Conservation (phyloP, 176 grass and related monocot species). For the Cenchrus fungigraminus region DNA sequence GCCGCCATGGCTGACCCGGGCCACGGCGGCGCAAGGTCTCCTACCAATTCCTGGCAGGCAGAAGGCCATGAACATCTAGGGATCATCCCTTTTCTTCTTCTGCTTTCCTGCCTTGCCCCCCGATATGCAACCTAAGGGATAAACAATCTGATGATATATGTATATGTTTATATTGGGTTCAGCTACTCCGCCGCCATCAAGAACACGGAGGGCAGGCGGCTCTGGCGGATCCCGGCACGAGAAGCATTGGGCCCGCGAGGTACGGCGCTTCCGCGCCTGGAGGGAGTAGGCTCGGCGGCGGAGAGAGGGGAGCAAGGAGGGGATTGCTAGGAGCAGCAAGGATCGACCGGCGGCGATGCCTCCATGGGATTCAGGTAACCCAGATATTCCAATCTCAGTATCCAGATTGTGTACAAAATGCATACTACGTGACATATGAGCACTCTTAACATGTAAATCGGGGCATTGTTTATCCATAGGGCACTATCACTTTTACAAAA, state of each 20-base stretch:
- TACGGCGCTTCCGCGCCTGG: background rate
- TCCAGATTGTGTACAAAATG: too few relatives aligned
- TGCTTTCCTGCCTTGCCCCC: too few relatives aligned
- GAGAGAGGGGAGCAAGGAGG: constrained; percentile 13
- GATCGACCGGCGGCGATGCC: constrained; percentile 24
- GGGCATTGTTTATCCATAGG: background rate
- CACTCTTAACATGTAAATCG: background rate
- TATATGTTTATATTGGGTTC: too few relatives aligned
- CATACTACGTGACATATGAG: background rate
- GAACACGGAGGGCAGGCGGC: constrained; percentile 14
- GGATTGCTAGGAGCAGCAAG: background rate
- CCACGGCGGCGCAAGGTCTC: too few relatives aligned
- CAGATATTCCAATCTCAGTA: too few relatives aligned
- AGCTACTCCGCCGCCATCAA: constrained; percentile 22
- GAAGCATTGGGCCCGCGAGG: constrained; percentile 1
- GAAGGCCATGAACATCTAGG: too few relatives aligned
- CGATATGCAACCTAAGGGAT: too few relatives aligned
- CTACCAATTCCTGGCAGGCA: too few relatives aligned
- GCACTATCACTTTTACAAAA: background rate
- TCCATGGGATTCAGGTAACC: constrained; percentile 33
- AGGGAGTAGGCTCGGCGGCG: background rate
- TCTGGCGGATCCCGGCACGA: constrained; percentile 44
- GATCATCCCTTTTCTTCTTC: too few relatives aligned
- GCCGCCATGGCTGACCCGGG: too few relatives aligned
- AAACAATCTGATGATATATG: too few relatives aligned